phyloP scores from a whole-genome alignment of 352 stramenopile species.

The Pythium aquatile region DNA sequence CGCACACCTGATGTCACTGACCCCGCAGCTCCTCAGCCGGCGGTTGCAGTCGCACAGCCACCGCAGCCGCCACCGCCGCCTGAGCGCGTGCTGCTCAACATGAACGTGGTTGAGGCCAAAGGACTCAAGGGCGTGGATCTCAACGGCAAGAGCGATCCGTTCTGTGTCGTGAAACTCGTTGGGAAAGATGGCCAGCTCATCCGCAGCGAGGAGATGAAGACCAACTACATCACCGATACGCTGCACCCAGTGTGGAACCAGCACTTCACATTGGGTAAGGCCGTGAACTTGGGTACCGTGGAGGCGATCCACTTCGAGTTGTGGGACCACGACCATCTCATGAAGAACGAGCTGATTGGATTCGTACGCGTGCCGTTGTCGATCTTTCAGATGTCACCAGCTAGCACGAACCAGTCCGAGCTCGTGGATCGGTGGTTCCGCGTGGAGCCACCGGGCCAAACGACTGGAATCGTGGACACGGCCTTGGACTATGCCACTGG shows the following conservation, averaged over 20 bases:
- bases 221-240: conserved; percentile 45
- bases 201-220: conserved; percentile 55
- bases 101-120: conserved; percentile 52
- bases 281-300: conserved; percentile 49
- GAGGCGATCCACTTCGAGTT: conserved; percentile 65
- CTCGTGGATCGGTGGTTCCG: conserved; percentile 67
- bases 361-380: conserved; percentile 57
- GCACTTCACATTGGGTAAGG: conserved; percentile 43
- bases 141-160: conserved; percentile 71
- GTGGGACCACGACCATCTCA: conserved; percentile 57
- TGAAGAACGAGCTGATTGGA: conserved; percentile 50
- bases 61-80: conserved; percentile 19
- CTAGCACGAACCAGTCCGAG: conserved; percentile 55
- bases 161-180: conserved; percentile 61
- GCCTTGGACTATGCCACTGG: conserved; percentile 15
- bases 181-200: conserved; percentile 57
- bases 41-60: conserved; percentile 9
- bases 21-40: conserved; percentile 2
- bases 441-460: conserved; percentile 42
- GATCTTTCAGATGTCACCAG: conserved; percentile 62
- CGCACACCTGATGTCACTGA: conserved; percentile 33
- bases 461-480: conserved; percentile 1
- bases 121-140: conserved; percentile 54
- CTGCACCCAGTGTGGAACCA: conserved; percentile 59
- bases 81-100: conserved; percentile 40